These are phyloP conservation scores for Globisporangium camurandrum DNA, from an alignment of 352 stramenopile genomes.

Conservation along the genomic window DNA sequence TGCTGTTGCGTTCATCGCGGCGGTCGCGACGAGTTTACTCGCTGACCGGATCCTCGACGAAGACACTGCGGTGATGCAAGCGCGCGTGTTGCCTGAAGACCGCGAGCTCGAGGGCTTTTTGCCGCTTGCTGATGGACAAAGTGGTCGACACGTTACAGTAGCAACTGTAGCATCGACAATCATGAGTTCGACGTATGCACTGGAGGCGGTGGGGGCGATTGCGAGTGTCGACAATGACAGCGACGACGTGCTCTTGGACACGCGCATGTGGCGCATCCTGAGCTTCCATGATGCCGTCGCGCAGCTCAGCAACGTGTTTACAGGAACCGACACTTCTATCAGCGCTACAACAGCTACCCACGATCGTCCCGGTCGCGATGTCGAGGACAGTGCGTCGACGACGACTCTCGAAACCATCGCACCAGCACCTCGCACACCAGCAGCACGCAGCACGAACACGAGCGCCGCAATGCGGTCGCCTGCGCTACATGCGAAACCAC, in stretches of 20 bases:
- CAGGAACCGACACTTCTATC: no score
- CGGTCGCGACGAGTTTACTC: conserved; percentile 12
- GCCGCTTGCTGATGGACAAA: conserved; percentile 8
- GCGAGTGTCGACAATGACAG: neutral
- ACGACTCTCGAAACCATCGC: no score
- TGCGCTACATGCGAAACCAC: no score
- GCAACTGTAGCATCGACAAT: neutral
- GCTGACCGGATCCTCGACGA: conserved; percentile 10
- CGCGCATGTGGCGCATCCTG: conserved; percentile 16
- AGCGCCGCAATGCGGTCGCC: no score
- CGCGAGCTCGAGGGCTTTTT: conserved; percentile 32
- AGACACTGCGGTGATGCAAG: conserved; percentile 4
- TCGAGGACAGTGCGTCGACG: no score
- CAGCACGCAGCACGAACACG: neutral
- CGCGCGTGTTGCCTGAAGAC: conserved; percentile 26
- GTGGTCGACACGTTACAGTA: neutral
- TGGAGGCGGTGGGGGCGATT: neutral
- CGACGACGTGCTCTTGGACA: conserved; percentile 10
- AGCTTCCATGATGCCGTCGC: conserved; percentile 10
- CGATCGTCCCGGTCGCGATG: no score
- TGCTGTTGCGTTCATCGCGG: conserved; percentile 10
- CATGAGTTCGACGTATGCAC: no score
- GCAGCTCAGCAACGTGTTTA: conserved; percentile 1
- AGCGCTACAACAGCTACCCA: no score
- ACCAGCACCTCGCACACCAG: neutral